Percentiles rank a stretch among this genome's conserved stretches.
Evolutionary conservation across 306 rosid genomes (phyloP).

Genomic region (Glycine tomentella): DNA sequence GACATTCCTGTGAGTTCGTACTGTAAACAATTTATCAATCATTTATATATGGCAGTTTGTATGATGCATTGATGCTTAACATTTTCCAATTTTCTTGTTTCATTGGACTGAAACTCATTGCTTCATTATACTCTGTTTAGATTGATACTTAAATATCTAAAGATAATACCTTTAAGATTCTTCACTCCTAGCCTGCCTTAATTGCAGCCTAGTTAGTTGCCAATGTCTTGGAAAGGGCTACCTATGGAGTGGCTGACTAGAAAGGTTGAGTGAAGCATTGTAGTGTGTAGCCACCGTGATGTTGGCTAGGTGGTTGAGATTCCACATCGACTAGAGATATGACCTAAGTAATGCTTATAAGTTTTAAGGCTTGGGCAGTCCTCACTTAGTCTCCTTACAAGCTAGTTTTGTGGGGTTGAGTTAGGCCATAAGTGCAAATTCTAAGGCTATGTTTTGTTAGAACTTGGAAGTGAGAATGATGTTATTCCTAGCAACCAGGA

Average conservation of each 20-base stretch:
- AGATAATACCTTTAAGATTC: slow-evolving; percentile 28
- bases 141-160: slow-evolving; percentile 26
- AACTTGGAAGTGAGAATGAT: slow-evolving; percentile 26
- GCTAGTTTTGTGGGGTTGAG: too few relatives aligned
- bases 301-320: too few relatives aligned
- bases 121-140: slow-evolving; percentile 21
- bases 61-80: slow-evolving; percentile 34
- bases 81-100: slow-evolving; percentile 40
- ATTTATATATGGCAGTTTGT: slow-evolving; percentile 29
- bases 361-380: too few relatives aligned
- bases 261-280: too few relatives aligned
- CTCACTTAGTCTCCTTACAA: too few relatives aligned
- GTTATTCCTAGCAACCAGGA: slow-evolving; percentile 9
- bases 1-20: slow-evolving; percentile 94
- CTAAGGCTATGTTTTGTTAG: background rate
- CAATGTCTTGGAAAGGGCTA: too few relatives aligned
- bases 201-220: too few relatives aligned
- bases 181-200: background rate
- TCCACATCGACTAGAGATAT: too few relatives aligned
- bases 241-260: too few relatives aligned
- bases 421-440: too few relatives aligned
- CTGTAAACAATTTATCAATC: slow-evolving; percentile 25
- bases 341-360: too few relatives aligned
- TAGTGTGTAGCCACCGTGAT: too few relatives aligned
- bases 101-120: slow-evolving; percentile 39